Evolutionary conservation across 495 filamentous ascomycete species (phyloP).

Genomic region (Penicillium pancosmium): DNA sequence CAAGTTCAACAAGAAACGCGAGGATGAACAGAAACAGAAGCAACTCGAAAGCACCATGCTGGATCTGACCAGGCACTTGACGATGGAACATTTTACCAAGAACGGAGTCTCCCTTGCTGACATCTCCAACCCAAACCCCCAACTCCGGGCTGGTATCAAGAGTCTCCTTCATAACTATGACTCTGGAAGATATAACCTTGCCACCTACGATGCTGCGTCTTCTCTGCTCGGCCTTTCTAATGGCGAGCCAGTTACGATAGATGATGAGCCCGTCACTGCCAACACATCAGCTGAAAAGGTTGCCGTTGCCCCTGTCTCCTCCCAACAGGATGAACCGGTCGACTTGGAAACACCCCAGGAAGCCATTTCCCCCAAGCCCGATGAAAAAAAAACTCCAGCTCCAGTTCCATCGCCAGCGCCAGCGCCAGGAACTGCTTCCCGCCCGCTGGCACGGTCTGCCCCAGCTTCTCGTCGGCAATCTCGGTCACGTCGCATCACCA

Average conservation of each 20-base stretch:
- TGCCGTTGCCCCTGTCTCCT: neutral
- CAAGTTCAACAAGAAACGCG: conserved; percentile 7
- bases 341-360: conserved; percentile 1
- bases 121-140: conserved; percentile 6
- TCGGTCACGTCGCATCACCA: neutral
- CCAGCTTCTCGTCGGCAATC: conserved; percentile 11
- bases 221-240: conserved; percentile 16
- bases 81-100: neutral
- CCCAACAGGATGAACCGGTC: neutral
- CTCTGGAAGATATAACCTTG: conserved; percentile 2
- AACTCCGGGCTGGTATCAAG: conserved; percentile 6
- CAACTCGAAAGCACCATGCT: neutral
- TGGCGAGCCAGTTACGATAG: neutral
- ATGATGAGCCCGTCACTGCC: neutral
- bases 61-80: neutral
- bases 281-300: neutral
- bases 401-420: conserved; percentile 6
- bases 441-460: conserved; percentile 7
- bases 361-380: neutral
- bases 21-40: conserved; percentile 9
- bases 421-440: conserved; percentile 9
- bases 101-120: conserved; percentile 5
- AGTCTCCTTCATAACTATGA: conserved; percentile 7
- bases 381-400: neutral
- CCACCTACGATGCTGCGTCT: conserved; percentile 20